phyloP scores from a whole-genome alignment of 2,329 filamentous ascomycete species.

The Botryotinia narcissicola region DNA sequence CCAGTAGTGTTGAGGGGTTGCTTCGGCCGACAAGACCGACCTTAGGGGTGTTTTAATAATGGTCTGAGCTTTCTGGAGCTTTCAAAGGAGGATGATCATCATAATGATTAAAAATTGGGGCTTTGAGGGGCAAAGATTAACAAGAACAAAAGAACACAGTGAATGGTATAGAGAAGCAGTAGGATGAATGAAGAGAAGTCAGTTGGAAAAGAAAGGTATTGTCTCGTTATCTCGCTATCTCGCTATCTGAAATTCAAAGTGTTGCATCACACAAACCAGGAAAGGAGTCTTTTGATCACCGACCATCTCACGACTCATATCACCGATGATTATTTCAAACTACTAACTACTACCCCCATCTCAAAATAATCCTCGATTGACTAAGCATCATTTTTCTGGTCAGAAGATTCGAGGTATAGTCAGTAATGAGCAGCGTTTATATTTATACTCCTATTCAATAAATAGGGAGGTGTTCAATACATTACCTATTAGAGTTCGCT shows the following conservation, averaged over 20 bases:
- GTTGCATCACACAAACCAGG: conserved; percentile 4
- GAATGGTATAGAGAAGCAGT: background rate
- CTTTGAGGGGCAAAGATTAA: background rate
- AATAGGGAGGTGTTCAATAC: background rate
- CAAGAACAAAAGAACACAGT: background rate
- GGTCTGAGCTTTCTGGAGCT: conserved; percentile 1
- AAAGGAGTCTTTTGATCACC: background rate
- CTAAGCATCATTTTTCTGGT: background rate
- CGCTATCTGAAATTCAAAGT: background rate
- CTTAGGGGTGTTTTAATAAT: background rate
- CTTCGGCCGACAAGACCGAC: background rate
- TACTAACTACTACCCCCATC: background rate
- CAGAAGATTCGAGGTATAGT: background rate
- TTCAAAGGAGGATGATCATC: background rate
- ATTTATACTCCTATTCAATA: too few species aligned
- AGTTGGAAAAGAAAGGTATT: background rate
- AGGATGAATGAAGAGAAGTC: background rate
- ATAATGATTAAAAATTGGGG: background rate
- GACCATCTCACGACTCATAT: background rate
- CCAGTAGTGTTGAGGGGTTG: background rate
- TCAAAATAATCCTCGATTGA: background rate
- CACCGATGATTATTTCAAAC: background rate
- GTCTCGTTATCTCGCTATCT: background rate
- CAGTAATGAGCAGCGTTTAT: background rate
- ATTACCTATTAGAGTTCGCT: background rate